phyloP scores from a whole-genome alignment of 2,329 filamentous ascomycete species.

The Alternaria triticina region DNA sequence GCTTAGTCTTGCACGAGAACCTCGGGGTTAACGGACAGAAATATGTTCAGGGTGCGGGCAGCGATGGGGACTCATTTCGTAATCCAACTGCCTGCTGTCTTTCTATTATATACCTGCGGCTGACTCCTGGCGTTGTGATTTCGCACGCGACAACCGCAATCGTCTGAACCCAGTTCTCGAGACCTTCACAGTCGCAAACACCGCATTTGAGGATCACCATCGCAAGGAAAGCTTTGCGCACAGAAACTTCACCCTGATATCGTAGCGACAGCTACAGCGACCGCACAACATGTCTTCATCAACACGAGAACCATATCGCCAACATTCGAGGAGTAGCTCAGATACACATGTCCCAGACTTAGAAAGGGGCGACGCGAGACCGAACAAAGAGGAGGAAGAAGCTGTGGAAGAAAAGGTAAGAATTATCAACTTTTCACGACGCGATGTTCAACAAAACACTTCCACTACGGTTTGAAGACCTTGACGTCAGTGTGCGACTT shows the following conservation, averaged over 20 bases:
- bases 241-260: background rate
- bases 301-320: constrained; percentile 17
- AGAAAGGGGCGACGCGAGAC: constrained; percentile 22
- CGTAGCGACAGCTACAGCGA: background rate
- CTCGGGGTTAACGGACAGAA: constrained; percentile 14
- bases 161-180: background rate
- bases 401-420: constrained; percentile 10
- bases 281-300: constrained; percentile 22
- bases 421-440: background rate
- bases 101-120: background rate
- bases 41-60: background rate
- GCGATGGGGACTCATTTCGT: background rate
- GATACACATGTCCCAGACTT: constrained; percentile 22
- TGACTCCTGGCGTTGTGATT: background rate
- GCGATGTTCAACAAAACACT: background rate
- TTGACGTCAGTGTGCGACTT: background rate
- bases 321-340: constrained; percentile 32
- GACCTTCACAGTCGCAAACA: background rate
- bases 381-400: constrained; percentile 14
- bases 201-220: background rate
- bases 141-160: background rate
- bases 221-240: background rate
- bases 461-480: background rate
- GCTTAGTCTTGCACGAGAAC: background rate
- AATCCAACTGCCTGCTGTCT: background rate